Conservation (phyloP, 2,329 filamentous ascomycete genomes). For the Cladosporium sp. region DNA sequence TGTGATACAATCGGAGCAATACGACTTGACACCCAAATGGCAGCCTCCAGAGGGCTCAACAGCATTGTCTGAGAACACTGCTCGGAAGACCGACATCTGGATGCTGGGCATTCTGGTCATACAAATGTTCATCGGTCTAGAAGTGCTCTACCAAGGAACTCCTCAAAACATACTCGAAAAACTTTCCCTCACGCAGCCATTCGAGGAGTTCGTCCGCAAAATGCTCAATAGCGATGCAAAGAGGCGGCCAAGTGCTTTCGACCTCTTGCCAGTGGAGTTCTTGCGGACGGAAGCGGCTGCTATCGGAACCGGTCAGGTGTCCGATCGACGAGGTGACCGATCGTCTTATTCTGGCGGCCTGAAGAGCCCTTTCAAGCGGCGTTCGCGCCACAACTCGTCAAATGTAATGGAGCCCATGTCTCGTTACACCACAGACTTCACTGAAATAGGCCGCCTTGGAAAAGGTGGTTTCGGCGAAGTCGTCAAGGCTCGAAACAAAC, state of each 20-base stretch:
- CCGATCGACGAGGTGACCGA: not conserved
- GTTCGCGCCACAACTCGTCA: slow-evolving; percentile 31
- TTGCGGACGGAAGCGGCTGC: slow-evolving; percentile 45
- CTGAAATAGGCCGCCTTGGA: slow-evolving; percentile 82
- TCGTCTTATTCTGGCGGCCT: slow-evolving; percentile 21
- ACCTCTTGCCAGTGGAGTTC: slow-evolving; percentile 57
- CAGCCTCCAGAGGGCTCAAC: slow-evolving; percentile 17
- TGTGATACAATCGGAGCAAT: slow-evolving; percentile 8
- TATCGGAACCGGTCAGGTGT: not conserved
- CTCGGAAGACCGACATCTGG: slow-evolving; percentile 86
- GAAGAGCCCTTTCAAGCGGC: slow-evolving; percentile 23
- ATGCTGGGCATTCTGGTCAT: slow-evolving; percentile 86
- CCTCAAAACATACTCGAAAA: slow-evolving; percentile 70
- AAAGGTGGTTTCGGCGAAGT: slow-evolving; percentile 96
- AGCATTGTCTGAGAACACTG: slow-evolving; percentile 33
- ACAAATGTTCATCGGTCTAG: slow-evolving; percentile 89
- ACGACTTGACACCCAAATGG: slow-evolving; percentile 21
- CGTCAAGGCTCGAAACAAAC: slow-evolving; percentile 88
- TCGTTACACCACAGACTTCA: slow-evolving; percentile 83
- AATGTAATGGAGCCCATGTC: slow-evolving; percentile 44
- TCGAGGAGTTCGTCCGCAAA: slow-evolving; percentile 75
- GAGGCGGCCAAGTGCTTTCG: slow-evolving; percentile 79
- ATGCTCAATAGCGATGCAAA: slow-evolving; percentile 83
- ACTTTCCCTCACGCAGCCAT: slow-evolving; percentile 65
- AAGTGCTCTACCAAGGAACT: slow-evolving; percentile 72